A percentile compares a stretch with the other conserved stretches of the same genome.
Conservation (phyloP, 2,329 filamentous ascomycete species). For the Trichoderma koningii region DNA sequence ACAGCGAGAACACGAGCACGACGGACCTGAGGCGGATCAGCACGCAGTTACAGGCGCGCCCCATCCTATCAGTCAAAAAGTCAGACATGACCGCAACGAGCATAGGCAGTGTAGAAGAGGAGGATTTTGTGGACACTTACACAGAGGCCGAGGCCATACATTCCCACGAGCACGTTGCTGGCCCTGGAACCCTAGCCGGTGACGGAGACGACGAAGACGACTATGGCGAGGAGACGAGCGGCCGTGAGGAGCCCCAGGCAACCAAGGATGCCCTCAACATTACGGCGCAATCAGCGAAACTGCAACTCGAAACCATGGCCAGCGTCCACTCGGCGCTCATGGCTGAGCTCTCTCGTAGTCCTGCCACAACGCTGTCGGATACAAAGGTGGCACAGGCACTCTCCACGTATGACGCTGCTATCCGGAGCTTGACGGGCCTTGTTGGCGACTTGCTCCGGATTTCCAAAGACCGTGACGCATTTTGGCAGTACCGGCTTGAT, state of each 20-base stretch:
- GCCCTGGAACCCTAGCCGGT: conserved; percentile 39
- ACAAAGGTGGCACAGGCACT: conserved; percentile 75
- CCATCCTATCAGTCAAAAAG: conserved; percentile 30
- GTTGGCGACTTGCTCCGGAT: conserved; percentile 88
- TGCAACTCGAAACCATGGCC: conserved; percentile 88
- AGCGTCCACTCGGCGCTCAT: conserved; percentile 83
- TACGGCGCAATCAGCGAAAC: conserved; percentile 88
- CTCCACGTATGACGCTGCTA: conserved; percentile 83
- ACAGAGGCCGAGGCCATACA: conserved; percentile 48
- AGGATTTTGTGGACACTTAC: conserved; percentile 53
- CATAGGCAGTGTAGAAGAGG: conserved; percentile 55
- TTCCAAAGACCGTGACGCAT: conserved; percentile 88
- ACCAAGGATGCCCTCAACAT: conserved; percentile 96
- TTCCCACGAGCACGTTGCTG: conserved; percentile 40
- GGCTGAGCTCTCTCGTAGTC: conserved; percentile 65
- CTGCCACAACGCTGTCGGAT: conserved; percentile 73
- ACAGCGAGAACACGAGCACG: conserved; percentile 56
- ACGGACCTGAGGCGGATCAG: conserved; percentile 46
- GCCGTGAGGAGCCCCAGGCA: conserved; percentile 69
- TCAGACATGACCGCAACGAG: conserved; percentile 46
- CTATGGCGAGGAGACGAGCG: conserved; percentile 72
- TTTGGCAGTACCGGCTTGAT: conserved; percentile 94
- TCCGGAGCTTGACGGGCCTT: conserved; percentile 81
- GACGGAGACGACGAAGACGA: conserved; percentile 67
- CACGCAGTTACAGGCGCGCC: conserved; percentile 38